Evolutionary conservation across 495 filamentous ascomycete genomes (phyloP), one percentile per base, ranked within the genome.

Genomic region (Ramalina peruviana): DNA sequence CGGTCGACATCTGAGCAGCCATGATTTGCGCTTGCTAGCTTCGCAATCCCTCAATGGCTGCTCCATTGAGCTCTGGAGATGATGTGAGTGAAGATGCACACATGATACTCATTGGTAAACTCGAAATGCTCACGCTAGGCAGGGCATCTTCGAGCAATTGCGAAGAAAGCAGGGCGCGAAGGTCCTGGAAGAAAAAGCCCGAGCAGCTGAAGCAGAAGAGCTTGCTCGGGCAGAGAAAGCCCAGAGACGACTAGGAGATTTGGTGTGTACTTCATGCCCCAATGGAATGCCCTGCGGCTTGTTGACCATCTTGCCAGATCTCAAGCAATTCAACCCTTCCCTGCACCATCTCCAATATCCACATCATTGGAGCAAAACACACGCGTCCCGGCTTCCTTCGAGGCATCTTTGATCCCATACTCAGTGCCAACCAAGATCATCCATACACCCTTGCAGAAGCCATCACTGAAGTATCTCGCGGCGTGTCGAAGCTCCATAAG

Each of bases 371-470:
- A 58, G 86, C 86, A 10, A 70, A 68, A 19, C 75, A 89, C 54
- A 96, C 90, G 4, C 78, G 90, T 33, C 72, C 76, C 46, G 70
- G 74, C 51, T 94, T 97, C 62, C 78, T 49, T 17, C 39, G 25
- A 42, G 15, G 47, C 4, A 41, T 49, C 17, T 49, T 42, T 17
- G 47, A 49, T 10, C 47, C 47, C 26, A 25, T 41, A 10, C 12
- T 49, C 33, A 41, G 36, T 20, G 39, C 41, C 26, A 81, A 83
- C 55, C 67, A 75, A 49, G 76, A 77, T 58, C 68, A 65, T 30
- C 73, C 74, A 21, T 86, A 86, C 45, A 95, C 87, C 0, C 70
- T 97, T 17, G 71, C 74, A 48, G 84, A 92, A 57, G 81, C 86
- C 40, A 63, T 96, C 49, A 67, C 73, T 52, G 81, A 84, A 62